These are phyloP conservation scores for Themeda triandra DNA, from an alignment of 176 grass and related monocot genomes.

Conservation along the genomic window DNA sequence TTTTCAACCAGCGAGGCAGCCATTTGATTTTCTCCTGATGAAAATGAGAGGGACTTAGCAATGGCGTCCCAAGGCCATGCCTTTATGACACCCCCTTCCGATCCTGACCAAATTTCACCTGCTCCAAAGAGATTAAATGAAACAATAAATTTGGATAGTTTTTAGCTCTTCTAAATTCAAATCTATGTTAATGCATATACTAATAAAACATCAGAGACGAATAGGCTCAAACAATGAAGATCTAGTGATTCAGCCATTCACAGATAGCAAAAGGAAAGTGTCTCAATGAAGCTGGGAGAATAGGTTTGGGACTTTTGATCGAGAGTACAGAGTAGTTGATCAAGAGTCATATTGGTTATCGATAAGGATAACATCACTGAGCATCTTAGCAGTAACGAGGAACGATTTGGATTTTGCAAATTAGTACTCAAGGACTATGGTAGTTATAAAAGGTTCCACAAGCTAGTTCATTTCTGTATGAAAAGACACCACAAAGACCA, in stretches of 20 bases:
- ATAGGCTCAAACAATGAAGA: conserved; percentile 3
- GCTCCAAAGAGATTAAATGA: conserved; percentile 45
- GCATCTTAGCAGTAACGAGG: not conserved
- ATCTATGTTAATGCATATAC: not conserved
- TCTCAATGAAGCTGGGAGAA: not conserved
- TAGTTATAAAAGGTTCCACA: conserved; percentile 1
- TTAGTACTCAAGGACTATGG: conserved; percentile 3
- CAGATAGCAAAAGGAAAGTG: no score
- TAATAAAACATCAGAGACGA: not conserved
- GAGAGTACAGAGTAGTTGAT: not conserved
- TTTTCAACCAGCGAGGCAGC: conserved; percentile 66
- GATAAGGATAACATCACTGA: not conserved
- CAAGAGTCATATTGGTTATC: not conserved
- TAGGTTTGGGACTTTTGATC: conserved; percentile 7
- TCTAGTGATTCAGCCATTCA: no score
- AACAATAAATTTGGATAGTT: conserved; percentile 25
- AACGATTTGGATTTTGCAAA: conserved; percentile 1
- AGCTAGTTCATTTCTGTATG: not conserved
- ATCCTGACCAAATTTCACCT: conserved; percentile 98
- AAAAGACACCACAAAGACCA: not conserved
- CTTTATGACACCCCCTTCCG: conserved; percentile 77
- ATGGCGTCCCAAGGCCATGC: conserved; percentile 90
- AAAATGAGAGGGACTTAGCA: conserved; percentile 65
- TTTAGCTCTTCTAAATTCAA: not conserved
- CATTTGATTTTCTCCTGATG: conserved; percentile 65